Base-by-base conservation (phyloP, 345 rosid genomes). In the Iberis pinnata region DNA sequence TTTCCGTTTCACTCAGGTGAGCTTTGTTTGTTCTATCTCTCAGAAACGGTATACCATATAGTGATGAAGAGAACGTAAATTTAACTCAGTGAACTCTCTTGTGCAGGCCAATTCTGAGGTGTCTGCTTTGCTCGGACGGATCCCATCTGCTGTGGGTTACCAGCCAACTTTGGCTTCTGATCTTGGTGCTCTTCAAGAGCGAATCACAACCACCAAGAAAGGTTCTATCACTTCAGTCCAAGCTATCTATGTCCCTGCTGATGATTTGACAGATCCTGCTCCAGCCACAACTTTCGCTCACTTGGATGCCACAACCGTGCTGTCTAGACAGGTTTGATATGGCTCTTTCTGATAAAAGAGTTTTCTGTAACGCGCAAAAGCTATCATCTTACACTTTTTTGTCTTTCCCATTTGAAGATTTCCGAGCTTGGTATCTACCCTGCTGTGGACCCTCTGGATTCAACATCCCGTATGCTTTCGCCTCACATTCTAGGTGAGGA, bases 181-280 rank as follows among this genome's bases (percentile, higher is more conserved):
- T 93, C 97, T 93, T 71, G 99, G 97, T 73, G 94, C 88, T 46
- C 99, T 93, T 33, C 97, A 93, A 72, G 97, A 93, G 69, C 81
- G 99, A 67, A 93, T 93, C 61, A 93, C 99, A 62, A 88, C 99
- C 49, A 93, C 99, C 60, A 93, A 83, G 84, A 93, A 90, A 58
- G 96, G 96, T 49, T 90, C 98, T 43, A 90, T 90, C 46, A 87
- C 99, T 31, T 93, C 99, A 19, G 94, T 93, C 25, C 99, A 92
- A 75, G 99, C 97, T 58, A 88, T 92, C 45, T 92, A 88, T 52
- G 99, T 92, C 47, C 98, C 98, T 73, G 98, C 97, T 74, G 96
- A 90, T 72, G 98, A 88, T 70, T 76, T 92, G 86, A 92, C 98
- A 46, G 98, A 92, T 88, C 98, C 98, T 2, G 98, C 97, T 72